phyloP scores from a whole-genome alignment of 176 grass and related monocot species.

The Miscanthus lutarioriparius region DNA sequence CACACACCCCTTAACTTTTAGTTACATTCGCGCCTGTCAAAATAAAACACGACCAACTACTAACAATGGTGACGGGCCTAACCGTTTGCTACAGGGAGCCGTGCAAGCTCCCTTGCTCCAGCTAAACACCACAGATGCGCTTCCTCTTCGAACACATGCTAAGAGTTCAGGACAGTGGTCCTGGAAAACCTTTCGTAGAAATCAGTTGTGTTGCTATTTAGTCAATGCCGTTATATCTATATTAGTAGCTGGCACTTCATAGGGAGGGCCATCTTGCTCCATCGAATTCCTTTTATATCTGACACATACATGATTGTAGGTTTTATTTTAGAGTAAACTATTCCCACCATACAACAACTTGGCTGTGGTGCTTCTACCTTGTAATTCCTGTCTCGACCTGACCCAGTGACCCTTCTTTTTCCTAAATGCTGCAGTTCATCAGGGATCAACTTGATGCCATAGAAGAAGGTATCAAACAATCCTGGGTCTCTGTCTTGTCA shows the following conservation, averaged over 20 bases:
- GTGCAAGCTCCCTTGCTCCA: no score
- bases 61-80: no score
- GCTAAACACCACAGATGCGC: no score
- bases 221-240: not conserved
- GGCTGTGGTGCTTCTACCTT: not conserved
- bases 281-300: not conserved
- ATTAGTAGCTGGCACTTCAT: not conserved
- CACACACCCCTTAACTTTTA: no score
- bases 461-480: constrained; percentile 80
- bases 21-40: no score
- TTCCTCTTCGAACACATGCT: not conserved
- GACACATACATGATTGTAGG: not conserved
- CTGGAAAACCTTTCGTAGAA: not conserved
- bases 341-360: not conserved
- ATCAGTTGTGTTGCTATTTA: constrained; percentile 13
- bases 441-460: constrained; percentile 80
- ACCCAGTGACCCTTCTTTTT: constrained; percentile 26
- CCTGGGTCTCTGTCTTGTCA: constrained; percentile 62
- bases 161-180: not conserved
- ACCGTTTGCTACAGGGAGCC: no score
- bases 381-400: not conserved
- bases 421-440: constrained; percentile 62
- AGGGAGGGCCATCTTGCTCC: not conserved
- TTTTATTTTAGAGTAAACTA: not conserved
- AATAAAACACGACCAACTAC: no score